Conservation (phyloP, 2,329 filamentous ascomycete genomes). For the Nemania diffusa region DNA sequence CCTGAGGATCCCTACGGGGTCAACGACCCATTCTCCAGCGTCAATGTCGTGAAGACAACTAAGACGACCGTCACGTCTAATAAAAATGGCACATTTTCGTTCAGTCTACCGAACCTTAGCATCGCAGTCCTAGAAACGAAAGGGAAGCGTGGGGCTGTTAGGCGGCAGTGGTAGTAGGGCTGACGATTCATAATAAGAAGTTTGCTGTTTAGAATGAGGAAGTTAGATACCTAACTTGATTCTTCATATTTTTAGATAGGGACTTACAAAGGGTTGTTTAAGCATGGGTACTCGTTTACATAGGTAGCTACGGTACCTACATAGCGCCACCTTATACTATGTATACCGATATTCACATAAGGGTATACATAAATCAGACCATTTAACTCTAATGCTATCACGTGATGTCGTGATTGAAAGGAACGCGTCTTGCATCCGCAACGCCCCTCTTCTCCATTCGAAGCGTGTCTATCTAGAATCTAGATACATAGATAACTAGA, state of each 20-base stretch:
- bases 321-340: too few species aligned
- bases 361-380: too few species aligned
- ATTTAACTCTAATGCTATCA: not conserved
- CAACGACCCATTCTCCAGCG: constrained; percentile 57
- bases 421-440: constrained; percentile 21
- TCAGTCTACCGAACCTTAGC: constrained; percentile 64
- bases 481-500: too few species aligned
- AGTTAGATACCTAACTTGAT: too few species aligned
- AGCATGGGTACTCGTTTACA: too few species aligned
- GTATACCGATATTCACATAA: too few species aligned
- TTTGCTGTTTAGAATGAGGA: not conserved
- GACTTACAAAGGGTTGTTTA: too few species aligned
- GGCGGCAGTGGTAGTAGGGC: constrained; percentile 20
- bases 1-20: constrained; percentile 55
- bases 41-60: constrained; percentile 61
- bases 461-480: constrained; percentile 9
- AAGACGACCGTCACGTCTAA: constrained; percentile 55
- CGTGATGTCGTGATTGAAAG: constrained; percentile 29
- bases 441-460: constrained; percentile 21
- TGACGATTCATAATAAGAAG: not conserved
- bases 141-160: constrained; percentile 15
- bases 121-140: constrained; percentile 64
- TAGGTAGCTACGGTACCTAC: not conserved
- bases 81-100: constrained; percentile 60
- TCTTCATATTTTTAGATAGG: too few species aligned